phyloP scores from a whole-genome alignment of 2,329 filamentous ascomycete genomes.

The Pseudonectria buxi region DNA sequence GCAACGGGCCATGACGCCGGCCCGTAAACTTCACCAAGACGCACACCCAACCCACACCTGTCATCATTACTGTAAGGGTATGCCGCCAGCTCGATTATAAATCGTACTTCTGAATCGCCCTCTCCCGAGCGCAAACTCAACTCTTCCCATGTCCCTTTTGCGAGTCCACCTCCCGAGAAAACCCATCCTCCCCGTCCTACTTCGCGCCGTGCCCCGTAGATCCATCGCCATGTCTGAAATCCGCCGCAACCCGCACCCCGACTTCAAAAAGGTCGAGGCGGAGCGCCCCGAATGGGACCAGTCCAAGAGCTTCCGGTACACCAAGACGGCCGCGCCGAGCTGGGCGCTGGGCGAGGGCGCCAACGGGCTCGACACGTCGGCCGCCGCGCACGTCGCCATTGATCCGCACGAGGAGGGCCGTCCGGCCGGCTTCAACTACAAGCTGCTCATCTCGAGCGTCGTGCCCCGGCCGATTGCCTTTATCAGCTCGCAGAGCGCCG shows the following conservation, averaged over 20 bases:
- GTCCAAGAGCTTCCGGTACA: conserved; percentile 43
- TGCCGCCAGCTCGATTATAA: too few relatives aligned
- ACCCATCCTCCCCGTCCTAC: conserved; percentile 4
- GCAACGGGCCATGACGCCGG: too few relatives aligned
- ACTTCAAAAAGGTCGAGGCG: conserved; percentile 68
- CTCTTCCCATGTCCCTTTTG: too few relatives aligned
- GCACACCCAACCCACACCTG: too few relatives aligned
- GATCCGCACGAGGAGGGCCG: conserved; percentile 71
- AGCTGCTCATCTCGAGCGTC: conserved; percentile 77
- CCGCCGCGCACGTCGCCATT: conserved; percentile 63
- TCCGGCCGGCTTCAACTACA: conserved; percentile 72
- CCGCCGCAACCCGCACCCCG: conserved; percentile 54
- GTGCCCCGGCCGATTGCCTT: conserved; percentile 75
- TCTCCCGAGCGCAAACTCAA: too few relatives aligned
- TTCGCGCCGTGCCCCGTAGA: neutral
- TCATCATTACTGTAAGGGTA: too few relatives aligned
- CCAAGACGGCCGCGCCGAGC: conserved; percentile 54
- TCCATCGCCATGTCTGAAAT: conserved; percentile 16
- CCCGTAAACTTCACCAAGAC: too few relatives aligned
- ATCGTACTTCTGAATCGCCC: too few relatives aligned
- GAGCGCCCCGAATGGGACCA: conserved; percentile 56
- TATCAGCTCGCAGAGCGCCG: conserved; percentile 47
- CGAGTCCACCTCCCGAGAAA: too few relatives aligned
- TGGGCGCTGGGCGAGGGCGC: conserved; percentile 63
- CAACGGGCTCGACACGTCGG: conserved; percentile 38